Evolutionary conservation across 805 yeast genomes (phyloP).

Genomic region (Candida maltosa): DNA sequence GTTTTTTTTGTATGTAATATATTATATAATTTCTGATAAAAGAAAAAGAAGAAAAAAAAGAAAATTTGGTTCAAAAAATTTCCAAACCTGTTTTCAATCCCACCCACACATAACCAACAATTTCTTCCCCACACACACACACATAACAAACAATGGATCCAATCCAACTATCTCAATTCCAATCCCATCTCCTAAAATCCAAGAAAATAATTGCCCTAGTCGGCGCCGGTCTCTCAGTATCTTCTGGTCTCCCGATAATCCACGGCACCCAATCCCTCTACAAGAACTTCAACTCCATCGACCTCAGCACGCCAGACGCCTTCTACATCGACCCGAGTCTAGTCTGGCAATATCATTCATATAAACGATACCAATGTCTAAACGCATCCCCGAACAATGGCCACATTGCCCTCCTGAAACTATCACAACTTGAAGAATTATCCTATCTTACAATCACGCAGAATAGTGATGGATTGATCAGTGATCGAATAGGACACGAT

Average conservation of each 20-base stretch:
- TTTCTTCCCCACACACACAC: neutral
- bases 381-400: constrained; percentile 71
- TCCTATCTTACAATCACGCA: constrained; percentile 71
- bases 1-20: neutral
- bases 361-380: constrained; percentile 63
- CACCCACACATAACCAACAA: neutral
- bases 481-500: constrained; percentile 58
- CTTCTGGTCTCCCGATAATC: constrained; percentile 75
- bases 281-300: constrained; percentile 74
- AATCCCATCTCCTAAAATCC: constrained; percentile 43
- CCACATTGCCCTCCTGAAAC: constrained; percentile 64
- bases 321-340: constrained; percentile 77
- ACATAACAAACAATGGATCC: no score
- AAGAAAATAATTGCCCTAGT: constrained; percentile 59
- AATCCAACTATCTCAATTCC: constrained; percentile 40
- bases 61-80: neutral
- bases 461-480: constrained; percentile 75
- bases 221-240: constrained; percentile 81
- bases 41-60: neutral
- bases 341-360: constrained; percentile 87
- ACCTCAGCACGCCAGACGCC: constrained; percentile 90
- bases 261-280: constrained; percentile 73
- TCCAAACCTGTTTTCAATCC: neutral
- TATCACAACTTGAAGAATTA: constrained; percentile 39
- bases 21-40: neutral